phyloP scores from a whole-genome alignment of 2,329 filamentous ascomycete genomes.

The Chaetomium sp. region DNA sequence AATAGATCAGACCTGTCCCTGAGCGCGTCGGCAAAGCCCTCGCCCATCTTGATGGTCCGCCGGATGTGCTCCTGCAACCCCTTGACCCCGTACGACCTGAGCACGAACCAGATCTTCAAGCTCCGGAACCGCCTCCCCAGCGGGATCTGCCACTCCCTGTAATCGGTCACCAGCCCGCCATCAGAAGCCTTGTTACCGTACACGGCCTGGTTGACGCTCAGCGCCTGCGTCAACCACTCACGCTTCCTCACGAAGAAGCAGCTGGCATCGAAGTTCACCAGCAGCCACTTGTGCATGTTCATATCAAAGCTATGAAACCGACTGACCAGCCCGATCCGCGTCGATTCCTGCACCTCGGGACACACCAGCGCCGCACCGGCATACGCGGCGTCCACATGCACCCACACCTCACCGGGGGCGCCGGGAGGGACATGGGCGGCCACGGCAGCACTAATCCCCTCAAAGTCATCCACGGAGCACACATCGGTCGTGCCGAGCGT shows the following conservation, averaged over 20 bases:
- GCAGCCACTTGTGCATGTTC: conserved; percentile 97
- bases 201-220: conserved; percentile 72
- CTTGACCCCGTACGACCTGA: conserved; percentile 72
- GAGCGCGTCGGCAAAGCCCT: conserved; percentile 67
- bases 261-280: conserved; percentile 88
- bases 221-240: conserved; percentile 73
- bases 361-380: conserved; percentile 83
- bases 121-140: conserved; percentile 85
- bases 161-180: conserved; percentile 84
- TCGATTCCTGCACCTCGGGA: conserved; percentile 67
- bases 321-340: conserved; percentile 57
- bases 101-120: conserved; percentile 93
- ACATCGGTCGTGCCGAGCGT: conserved; percentile 86
- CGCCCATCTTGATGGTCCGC: conserved; percentile 68
- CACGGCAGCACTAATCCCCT: conserved; percentile 60
- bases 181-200: conserved; percentile 76
- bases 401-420: conserved; percentile 67
- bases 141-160: conserved; percentile 96
- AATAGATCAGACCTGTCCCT: conserved; percentile 68
- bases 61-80: conserved; percentile 76
- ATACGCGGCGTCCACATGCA: conserved; percentile 92
- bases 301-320: conserved; percentile 87
- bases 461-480: conserved; percentile 83
- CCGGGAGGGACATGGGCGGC: conserved; percentile 38
- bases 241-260: conserved; percentile 78